phyloP scores from a whole-genome alignment of 75 land plant species.

The Isoetes taiwanensis region DNA sequence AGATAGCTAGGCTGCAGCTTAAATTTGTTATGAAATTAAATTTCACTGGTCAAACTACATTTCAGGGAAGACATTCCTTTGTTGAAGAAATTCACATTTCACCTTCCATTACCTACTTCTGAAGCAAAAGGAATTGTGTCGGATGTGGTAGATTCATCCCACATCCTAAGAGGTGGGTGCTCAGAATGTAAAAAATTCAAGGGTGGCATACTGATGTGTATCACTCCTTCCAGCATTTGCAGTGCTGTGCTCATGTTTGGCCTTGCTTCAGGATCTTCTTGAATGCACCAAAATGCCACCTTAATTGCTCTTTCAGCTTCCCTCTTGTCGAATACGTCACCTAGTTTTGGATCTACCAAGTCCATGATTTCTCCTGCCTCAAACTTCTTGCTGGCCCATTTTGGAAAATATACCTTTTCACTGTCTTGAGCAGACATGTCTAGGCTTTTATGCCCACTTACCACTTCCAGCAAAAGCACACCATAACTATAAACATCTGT shows the following conservation, averaged over 20 bases:
- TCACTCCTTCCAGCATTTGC: slow-evolving; percentile 50
- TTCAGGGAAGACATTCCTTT: no score
- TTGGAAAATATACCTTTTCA: slow-evolving; percentile 2
- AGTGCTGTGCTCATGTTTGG: slow-evolving; percentile 39
- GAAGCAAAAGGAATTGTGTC: no score
- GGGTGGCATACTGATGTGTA: slow-evolving; percentile 29
- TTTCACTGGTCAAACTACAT: no score
- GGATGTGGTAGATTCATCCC: no score
- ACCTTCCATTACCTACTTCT: no score
- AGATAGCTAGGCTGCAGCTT: no score
- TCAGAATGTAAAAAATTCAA: neutral
- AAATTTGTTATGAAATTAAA: no score
- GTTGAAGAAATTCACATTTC: no score
- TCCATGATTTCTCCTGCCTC: neutral
- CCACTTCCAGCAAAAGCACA: slow-evolving; percentile 14
- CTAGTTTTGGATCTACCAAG: neutral
- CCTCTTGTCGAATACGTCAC: neutral
- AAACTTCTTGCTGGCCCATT: neutral
- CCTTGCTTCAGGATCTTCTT: slow-evolving; percentile 35
- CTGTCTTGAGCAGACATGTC: neutral
- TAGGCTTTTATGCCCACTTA: slow-evolving; percentile 7
- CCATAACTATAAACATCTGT: slow-evolving; percentile 19
- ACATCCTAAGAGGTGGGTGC: neutral
- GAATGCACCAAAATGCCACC: slow-evolving; percentile 48
- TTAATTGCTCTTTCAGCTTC: neutral